Evolutionary conservation across 108 stramenopile genomes (phyloP).

Genomic region (Fistulifera pelliculosa): DNA sequence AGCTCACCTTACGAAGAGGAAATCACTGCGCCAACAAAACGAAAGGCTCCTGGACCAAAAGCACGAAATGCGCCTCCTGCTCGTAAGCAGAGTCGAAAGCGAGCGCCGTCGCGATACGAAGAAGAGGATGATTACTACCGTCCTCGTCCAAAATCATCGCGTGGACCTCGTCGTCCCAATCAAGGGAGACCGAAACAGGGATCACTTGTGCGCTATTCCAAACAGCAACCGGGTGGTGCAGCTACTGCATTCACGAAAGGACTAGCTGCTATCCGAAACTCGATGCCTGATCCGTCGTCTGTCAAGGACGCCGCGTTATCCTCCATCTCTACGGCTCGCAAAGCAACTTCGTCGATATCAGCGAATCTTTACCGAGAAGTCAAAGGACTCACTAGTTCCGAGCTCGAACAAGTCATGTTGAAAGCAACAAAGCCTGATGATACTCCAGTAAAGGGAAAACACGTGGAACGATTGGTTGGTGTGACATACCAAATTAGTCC

Average conservation of each 20-base stretch:
- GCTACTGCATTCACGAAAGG: constrained; percentile 63
- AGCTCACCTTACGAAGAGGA: neutral
- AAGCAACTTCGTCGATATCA: constrained; percentile 55
- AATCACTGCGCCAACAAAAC: neutral
- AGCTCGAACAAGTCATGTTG: constrained; percentile 88
- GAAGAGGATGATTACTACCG: constrained; percentile 4
- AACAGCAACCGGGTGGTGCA: constrained; percentile 11
- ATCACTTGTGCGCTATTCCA: constrained; percentile 29
- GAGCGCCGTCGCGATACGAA: constrained; percentile 8
- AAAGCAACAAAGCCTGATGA: constrained; percentile 85
- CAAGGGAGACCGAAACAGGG: neutral
- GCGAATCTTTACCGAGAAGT: constrained; percentile 76
- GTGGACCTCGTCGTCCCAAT: constrained; percentile 9
- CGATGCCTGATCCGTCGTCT: constrained; percentile 55
- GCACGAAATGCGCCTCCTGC: neutral
- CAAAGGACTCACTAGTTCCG: constrained; percentile 75
- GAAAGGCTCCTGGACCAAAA: no score
- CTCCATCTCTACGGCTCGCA: constrained; percentile 45
- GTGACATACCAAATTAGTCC: constrained; percentile 87
- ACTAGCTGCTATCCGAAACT: constrained; percentile 50
- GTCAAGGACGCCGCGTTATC: constrained; percentile 47
- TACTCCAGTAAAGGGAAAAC: constrained; percentile 82
- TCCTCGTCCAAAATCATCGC: constrained; percentile 16
- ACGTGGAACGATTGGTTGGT: constrained; percentile 80
- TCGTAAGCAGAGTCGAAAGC: neutral